Evolutionary conservation across 2,329 filamentous ascomycete species (phyloP), one percentile per base, ranked within the genome.

Genomic region (Fusarium chlamydosporum): DNA sequence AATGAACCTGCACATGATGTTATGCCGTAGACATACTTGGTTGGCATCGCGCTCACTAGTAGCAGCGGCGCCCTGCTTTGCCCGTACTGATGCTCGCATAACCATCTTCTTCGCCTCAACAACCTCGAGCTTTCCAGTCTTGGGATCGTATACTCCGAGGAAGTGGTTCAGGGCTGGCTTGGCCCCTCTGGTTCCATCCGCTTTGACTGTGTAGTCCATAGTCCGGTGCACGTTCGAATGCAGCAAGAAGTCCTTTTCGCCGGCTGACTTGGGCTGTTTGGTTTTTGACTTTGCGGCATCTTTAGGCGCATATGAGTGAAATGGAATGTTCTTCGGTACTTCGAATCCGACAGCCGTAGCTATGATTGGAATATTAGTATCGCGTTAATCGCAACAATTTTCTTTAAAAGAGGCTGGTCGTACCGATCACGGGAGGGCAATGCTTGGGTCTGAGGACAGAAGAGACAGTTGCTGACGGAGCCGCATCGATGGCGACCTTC

Each of bases 61-160:
- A n/a, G 84, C 81, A 12, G 82, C 81, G 2, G 83, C 71, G 18
- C 84, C 82, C 68, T 86, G 83, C 68, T 88, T 87, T 35, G 86
- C 80, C 56, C 87, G 83, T 33, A 89, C 87, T 29, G 82, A 78
- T 13, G 86, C 87, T 40, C 87, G 82, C 20, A 91, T 80, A 29
- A 85, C 81, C 84, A 91, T 88, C 79, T 87, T 90, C 76, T 88
- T 88, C 16, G 88, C 87, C 73, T 89, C 84, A 18, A 91, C 81
- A 34, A 91, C 82, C 69, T 90, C 82, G 42, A 91, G 76, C 68
- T 86, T 81, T 20, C 86, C 86, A 0, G 86, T 88, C 34, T 82
- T 79, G 1, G 88, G 86, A 70, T 92, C 88, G 65, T 86, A 90
- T 7, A 91, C 80, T 16, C 88, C 89, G 29, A 92, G 78, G 74